Conservation (phyloP, 163 green algal species). For the Chlamydomonas reinhardtii region DNA sequence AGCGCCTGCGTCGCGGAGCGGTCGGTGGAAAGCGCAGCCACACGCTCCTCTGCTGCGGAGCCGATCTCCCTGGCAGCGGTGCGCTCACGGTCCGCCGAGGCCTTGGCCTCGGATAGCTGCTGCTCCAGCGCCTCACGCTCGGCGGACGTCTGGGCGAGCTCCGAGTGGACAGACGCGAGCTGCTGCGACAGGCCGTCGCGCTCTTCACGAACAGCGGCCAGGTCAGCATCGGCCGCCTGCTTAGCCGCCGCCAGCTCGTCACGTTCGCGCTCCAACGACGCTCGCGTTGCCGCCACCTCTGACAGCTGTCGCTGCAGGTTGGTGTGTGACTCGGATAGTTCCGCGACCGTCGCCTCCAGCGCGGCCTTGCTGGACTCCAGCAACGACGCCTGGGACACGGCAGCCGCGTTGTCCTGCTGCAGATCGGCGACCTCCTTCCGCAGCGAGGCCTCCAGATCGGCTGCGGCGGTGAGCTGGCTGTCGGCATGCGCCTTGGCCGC, state of each 20-base stretch:
- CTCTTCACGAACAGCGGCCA: not conserved
- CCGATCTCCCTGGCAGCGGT: too few species aligned
- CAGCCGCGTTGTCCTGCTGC: not conserved
- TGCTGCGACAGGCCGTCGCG: not conserved
- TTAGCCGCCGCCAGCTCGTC: not conserved
- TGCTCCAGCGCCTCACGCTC: not conserved
- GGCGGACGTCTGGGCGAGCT: not conserved
- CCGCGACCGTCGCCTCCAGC: not conserved
- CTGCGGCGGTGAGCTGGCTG: not conserved
- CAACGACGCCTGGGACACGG: not conserved
- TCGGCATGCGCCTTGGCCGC: not conserved
- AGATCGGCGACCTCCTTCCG: not conserved
- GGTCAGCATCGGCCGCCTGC: not conserved
- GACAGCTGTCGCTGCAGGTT: not conserved
- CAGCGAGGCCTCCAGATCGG: not conserved
- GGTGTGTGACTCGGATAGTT: not conserved
- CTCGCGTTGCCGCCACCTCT: not conserved
- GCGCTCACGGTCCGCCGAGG: too few species aligned
- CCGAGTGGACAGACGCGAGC: not conserved
- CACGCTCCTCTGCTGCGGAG: too few species aligned
- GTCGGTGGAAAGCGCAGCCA: not conserved
- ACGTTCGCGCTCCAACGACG: not conserved
- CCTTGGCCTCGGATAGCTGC: not conserved
- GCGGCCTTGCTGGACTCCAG: not conserved
- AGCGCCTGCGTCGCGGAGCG: not conserved